phyloP scores from a whole-genome alignment of 1,284 basidiomycete species.

The Stereum hirsutum region DNA sequence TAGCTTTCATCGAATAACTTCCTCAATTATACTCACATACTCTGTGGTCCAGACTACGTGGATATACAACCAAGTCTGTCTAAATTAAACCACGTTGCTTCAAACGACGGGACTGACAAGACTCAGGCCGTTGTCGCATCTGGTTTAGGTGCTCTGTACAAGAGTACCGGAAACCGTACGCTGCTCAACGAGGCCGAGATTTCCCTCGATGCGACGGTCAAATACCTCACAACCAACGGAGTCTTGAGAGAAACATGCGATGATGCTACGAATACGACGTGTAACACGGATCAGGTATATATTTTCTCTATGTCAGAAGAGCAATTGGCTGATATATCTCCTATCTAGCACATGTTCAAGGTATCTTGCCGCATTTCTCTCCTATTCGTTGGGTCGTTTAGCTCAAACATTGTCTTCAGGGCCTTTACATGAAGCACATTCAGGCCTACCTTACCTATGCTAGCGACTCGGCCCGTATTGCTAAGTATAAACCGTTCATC shows the following conservation, averaged over 20 bases:
- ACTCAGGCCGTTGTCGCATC: slow-evolving; percentile 40
- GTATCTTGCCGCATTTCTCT: slow-evolving; percentile 14
- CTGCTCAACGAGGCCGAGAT: slow-evolving; percentile 38
- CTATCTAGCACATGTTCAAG: slow-evolving; percentile 35
- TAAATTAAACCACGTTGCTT: no score
- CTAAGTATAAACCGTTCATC: slow-evolving; percentile 21
- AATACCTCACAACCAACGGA: slow-evolving; percentile 25
- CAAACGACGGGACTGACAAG: not conserved
- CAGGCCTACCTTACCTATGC: slow-evolving; percentile 23
- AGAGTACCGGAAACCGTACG: slow-evolving; percentile 27
- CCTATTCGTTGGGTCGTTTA: not conserved
- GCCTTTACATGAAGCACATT: slow-evolving; percentile 19
- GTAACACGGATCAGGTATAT: slow-evolving; percentile 39
- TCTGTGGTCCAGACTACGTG: slow-evolving; percentile 31
- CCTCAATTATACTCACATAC: not conserved
- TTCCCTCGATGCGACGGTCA: slow-evolving; percentile 41
- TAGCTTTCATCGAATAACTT: not conserved
- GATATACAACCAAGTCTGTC: slow-evolving; percentile 46
- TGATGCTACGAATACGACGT: slow-evolving; percentile 27
- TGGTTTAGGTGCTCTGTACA: slow-evolving; percentile 34
- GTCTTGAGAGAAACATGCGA: slow-evolving; percentile 46
- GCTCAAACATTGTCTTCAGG: slow-evolving; percentile 14
- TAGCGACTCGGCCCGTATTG: slow-evolving; percentile 14
- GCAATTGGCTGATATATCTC: not conserved
- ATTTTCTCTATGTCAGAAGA: not conserved